A percentile compares a stretch with the other conserved stretches of the same genome.
Evolutionary conservation across 495 filamentous ascomycete species (phyloP).

Genomic region (Annulohypoxylon bovei): DNA sequence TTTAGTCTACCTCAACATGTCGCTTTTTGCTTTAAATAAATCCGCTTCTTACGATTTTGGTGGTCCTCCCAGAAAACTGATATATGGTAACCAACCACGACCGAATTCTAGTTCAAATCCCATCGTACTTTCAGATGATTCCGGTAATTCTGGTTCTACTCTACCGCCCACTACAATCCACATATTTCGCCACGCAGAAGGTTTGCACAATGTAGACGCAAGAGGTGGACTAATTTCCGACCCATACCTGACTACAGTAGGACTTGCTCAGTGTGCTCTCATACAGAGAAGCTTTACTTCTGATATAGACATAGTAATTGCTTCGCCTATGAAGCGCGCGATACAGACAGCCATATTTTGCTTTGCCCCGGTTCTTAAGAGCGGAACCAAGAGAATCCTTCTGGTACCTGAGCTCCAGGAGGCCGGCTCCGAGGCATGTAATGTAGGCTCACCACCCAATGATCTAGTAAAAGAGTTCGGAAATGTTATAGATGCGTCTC

Average conservation of each 20-base stretch:
- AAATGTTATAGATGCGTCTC: conserved; percentile 60
- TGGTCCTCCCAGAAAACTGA: too few species aligned
- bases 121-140: too few species aligned
- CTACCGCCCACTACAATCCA: conserved; percentile 55
- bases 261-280: conserved; percentile 74
- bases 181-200: conserved; percentile 62
- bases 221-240: conserved; percentile 69
- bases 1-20: too few species aligned
- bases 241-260: conserved; percentile 77
- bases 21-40: too few species aligned
- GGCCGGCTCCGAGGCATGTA: conserved; percentile 75
- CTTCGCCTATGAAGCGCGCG: conserved; percentile 82
- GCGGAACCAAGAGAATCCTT: conserved; percentile 59
- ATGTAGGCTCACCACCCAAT: conserved; percentile 68
- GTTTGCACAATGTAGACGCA: conserved; percentile 72
- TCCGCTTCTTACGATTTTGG: too few species aligned
- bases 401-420: conserved; percentile 79
- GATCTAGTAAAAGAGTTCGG: conserved; percentile 66
- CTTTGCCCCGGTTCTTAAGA: conserved; percentile 60
- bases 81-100: too few species aligned
- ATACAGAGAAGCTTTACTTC: conserved; percentile 69
- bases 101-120: too few species aligned
- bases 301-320: conserved; percentile 68
- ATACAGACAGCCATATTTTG: conserved; percentile 78
- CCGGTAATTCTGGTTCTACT: too few species aligned